Evolutionary conservation across 495 filamentous ascomycete species (phyloP).

Genomic region (Penicillium cataractarum): DNA sequence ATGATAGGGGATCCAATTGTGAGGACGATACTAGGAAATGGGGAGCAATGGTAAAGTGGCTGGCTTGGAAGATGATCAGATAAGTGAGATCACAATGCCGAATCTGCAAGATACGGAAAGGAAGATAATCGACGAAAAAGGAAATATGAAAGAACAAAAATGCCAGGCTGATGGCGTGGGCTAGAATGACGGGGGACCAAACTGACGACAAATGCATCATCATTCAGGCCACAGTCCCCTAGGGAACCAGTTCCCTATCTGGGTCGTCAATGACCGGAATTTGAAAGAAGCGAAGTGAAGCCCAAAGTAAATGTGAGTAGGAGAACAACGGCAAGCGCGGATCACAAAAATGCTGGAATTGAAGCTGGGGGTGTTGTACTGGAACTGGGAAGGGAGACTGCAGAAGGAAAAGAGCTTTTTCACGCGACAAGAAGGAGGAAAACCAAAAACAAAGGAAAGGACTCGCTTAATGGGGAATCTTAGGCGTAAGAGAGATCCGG

Average conservation of each 20-base stretch:
- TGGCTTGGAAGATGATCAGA: slow-evolving; percentile 39
- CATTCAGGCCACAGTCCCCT: slow-evolving; percentile 22
- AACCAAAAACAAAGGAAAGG: slow-evolving; percentile 24
- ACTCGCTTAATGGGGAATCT: slow-evolving; percentile 41
- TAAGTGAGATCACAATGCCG: slow-evolving; percentile 31
- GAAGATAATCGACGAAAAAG: slow-evolving; percentile 5
- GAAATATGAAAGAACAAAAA: slow-evolving; percentile 13
- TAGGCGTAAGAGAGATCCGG: slow-evolving; percentile 36
- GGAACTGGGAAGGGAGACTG: background rate
- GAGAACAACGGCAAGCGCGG: background rate
- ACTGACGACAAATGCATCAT: slow-evolving; percentile 25
- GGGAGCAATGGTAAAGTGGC: slow-evolving; percentile 40
- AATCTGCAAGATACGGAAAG: slow-evolving; percentile 21
- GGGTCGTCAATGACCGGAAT: slow-evolving; percentile 14
- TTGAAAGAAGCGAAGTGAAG: slow-evolving; percentile 23
- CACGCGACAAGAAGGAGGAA: slow-evolving; percentile 20
- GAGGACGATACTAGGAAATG: slow-evolving; percentile 20
- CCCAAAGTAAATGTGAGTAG: slow-evolving; percentile 12
- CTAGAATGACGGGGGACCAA: slow-evolving; percentile 5
- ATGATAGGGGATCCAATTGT: slow-evolving; percentile 30
- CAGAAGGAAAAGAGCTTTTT: slow-evolving; percentile 27
- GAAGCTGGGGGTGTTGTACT: background rate
- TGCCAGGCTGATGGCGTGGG: slow-evolving; percentile 12
- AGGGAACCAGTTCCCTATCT: slow-evolving; percentile 32
- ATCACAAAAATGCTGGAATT: slow-evolving; percentile 28